Evolutionary conservation across 2,329 filamentous ascomycete genomes (phyloP), one percentile per base, ranked within the genome.

Genomic region (Venturia oleaginea): DNA sequence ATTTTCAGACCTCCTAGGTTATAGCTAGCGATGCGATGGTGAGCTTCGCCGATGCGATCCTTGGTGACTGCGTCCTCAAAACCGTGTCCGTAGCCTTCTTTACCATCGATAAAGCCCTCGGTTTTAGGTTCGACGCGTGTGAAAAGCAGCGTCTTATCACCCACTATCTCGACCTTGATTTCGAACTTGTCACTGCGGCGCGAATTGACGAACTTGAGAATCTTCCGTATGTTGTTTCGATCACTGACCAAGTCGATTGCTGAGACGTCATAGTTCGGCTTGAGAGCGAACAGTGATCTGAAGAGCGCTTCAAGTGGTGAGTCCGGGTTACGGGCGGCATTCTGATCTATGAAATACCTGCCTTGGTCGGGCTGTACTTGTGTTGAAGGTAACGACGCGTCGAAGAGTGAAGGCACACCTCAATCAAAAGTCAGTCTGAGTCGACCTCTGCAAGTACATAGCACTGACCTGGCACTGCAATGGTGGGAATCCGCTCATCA

Each of bases 171-270:
- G 34, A 78, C 70, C 0, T 72, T 65, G 48, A 82, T 79, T n/a
- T 70, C 73, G 66, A 81, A 81, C 5, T 69, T 11, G 17, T 77
- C 71, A 13, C 70, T 67, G 19, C 67, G 65, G 38, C 72, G 66
- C 48, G 64, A 70, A 40, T 76, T 70, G 60, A 80, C 66, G 65
- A 82, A 80, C 2, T 72, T 72, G 1, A 82, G 72, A 24, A 82
- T 76, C 68, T 82, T 82, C 37, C 79, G 77, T 61, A 82, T 74
- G 61, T 78, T 81, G 69, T 79, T 80, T 37, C 78, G 71, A 67
- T 81, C 79, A 2, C 75, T 78, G 24, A 82, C 71, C 13, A 82
- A 64, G 67, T 81, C 76, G 59, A 78, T 66, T 0, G 68, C 48
- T 30, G 67, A 34, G 19, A 81, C 69, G 62, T 80, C 72, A 59